A percentile compares a stretch with the other conserved stretches of the same genome.
Conservation (phyloP, 2,329 filamentous ascomycete species). For the Aspergillus quadrilineatus region DNA sequence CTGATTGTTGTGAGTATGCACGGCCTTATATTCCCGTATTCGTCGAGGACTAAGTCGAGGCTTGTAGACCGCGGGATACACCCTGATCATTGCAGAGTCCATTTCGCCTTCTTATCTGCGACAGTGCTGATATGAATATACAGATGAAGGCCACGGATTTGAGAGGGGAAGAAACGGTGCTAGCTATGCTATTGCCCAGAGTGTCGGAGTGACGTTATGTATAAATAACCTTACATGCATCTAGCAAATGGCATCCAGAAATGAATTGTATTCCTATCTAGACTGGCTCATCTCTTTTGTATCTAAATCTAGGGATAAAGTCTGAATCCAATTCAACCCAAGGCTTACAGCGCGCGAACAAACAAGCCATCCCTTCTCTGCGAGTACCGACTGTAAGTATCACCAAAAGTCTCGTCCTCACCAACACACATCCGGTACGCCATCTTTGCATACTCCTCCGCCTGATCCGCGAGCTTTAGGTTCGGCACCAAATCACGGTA, state of each 20-base stretch:
- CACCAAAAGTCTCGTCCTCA: conserved; percentile 35
- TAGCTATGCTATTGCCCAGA: neutral
- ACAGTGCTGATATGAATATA: neutral
- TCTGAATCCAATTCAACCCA: too few species aligned
- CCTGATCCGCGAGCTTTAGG: conserved; percentile 18
- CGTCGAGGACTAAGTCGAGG: too few species aligned
- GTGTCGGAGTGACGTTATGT: neutral
- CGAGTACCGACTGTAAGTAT: conserved; percentile 3
- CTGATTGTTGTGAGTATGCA: conserved; percentile 1
- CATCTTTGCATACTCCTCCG: conserved; percentile 31
- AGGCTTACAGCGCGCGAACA: neutral
- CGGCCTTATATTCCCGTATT: neutral
- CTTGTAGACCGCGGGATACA: neutral
- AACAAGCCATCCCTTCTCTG: conserved; percentile 47
- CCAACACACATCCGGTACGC: conserved; percentile 36
- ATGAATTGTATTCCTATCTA: too few species aligned
- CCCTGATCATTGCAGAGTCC: neutral
- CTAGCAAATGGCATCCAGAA: too few species aligned
- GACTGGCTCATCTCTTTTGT: too few species aligned
- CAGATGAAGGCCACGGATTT: neutral
- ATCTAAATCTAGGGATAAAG: too few species aligned
- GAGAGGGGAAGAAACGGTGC: neutral
- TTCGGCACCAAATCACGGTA: conserved; percentile 24
- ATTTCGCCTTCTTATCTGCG: neutral
- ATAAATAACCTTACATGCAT: neutral